Conservation (phyloP, 2,329 filamentous ascomycete species). For the Ambrosiella cleistominuta region DNA sequence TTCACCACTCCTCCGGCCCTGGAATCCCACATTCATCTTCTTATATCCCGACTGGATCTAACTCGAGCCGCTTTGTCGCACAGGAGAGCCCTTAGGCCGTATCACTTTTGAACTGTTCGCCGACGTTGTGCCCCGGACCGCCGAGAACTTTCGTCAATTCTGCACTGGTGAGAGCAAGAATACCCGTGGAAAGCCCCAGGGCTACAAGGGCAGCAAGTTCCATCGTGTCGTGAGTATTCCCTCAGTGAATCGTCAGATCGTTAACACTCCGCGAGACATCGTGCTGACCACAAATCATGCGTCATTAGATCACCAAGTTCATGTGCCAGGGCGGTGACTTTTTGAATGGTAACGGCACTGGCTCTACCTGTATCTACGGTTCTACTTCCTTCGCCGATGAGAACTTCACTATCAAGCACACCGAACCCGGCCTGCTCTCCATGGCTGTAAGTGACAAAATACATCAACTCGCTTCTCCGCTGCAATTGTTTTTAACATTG, state of each 20-base stretch:
- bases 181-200: constrained; percentile 57
- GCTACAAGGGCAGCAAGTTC: constrained; percentile 89
- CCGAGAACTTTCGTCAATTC: constrained; percentile 94
- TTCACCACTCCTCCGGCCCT: background rate
- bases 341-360: constrained; percentile 79
- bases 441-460: constrained; percentile 58
- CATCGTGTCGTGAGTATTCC: constrained; percentile 56
- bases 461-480: background rate
- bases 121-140: constrained; percentile 67
- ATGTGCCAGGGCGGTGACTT: constrained; percentile 98
- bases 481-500: background rate
- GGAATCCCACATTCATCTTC: no score
- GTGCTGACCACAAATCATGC: background rate
- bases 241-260: background rate
- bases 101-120: constrained; percentile 85
- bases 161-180: constrained; percentile 88
- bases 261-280: no score
- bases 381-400: constrained; percentile 75
- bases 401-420: constrained; percentile 69
- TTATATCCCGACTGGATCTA: background rate
- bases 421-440: constrained; percentile 60
- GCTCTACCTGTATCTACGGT: constrained; percentile 76
- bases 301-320: constrained; percentile 66
- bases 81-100: constrained; percentile 71
- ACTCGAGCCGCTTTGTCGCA: no score